Conservation (phyloP, 2,329 filamentous ascomycete genomes). For the Cyanodermella asteris region DNA sequence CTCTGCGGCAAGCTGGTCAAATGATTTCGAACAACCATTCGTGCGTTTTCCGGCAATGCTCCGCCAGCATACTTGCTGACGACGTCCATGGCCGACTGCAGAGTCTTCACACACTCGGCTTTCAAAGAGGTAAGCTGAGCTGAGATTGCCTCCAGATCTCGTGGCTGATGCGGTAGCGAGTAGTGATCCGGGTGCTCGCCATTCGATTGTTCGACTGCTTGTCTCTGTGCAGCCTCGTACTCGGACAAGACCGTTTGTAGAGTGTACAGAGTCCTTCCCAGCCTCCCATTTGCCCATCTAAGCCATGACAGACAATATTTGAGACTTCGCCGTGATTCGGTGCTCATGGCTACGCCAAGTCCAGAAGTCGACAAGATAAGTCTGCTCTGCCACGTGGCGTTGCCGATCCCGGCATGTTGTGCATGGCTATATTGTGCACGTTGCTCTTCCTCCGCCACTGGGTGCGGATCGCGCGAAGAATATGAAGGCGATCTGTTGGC, state of each 20-base stretch:
- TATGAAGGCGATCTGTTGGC: conserved; percentile 56
- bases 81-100: conserved; percentile 62
- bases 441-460: too few species aligned
- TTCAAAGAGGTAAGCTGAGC: conserved; percentile 25
- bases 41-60: conserved; percentile 71
- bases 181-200: conserved; percentile 5
- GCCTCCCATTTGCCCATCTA: conserved; percentile 58
- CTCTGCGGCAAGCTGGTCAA: conserved; percentile 66
- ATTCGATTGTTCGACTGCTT: conserved; percentile 12
- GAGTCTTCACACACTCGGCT: conserved; percentile 50
- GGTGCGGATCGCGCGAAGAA: too few species aligned
- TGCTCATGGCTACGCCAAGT: conserved; percentile 74
- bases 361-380: conserved; percentile 81
- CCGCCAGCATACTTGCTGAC: conserved; percentile 85
- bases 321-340: conserved; percentile 63
- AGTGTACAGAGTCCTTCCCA: conserved; percentile 51
- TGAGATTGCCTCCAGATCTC: not conserved
- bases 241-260: conserved; percentile 58
- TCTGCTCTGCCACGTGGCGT: conserved; percentile 49
- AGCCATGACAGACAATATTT: conserved; percentile 69
- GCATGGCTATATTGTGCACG: conserved; percentile 16
- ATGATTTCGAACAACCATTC: conserved; percentile 61
- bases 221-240: conserved; percentile 39
- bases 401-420: conserved; percentile 12
- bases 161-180: not conserved